Conservation (phyloP, 2,329 filamentous ascomycete species). For the Xylariales sp. region DNA sequence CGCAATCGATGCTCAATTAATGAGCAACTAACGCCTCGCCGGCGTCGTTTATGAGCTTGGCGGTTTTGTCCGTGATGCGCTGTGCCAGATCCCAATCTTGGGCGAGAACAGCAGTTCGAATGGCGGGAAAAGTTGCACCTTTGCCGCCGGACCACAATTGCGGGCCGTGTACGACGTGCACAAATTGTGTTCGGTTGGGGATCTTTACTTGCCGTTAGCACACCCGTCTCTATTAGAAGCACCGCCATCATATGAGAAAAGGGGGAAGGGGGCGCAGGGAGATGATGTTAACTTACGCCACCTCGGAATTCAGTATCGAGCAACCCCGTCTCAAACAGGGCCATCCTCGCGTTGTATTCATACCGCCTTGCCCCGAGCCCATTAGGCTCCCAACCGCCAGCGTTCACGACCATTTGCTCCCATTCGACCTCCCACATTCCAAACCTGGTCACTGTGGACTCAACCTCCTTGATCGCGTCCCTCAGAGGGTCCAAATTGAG, state of each 20-base stretch:
- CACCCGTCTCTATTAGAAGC: neutral
- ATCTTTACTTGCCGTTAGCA: constrained; percentile 45
- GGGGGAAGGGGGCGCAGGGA: neutral
- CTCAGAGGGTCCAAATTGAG: constrained; percentile 56
- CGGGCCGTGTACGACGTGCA: constrained; percentile 86
- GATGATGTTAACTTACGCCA: constrained; percentile 62
- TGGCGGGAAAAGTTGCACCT: constrained; percentile 72
- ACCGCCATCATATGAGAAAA: too few relatives aligned
- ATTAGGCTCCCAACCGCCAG: constrained; percentile 72
- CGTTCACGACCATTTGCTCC: constrained; percentile 66
- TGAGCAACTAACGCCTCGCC: constrained; percentile 31
- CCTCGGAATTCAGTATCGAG: constrained; percentile 69
- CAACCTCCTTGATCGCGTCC: constrained; percentile 59
- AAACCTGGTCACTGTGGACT: constrained; percentile 59
- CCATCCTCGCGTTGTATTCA: constrained; percentile 75
- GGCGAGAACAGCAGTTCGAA: constrained; percentile 72
- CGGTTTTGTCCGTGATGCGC: constrained; percentile 66
- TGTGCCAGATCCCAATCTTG: constrained; percentile 68
- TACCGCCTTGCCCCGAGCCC: constrained; percentile 63
- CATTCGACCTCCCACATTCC: constrained; percentile 73
- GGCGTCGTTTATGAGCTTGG: constrained; percentile 61
- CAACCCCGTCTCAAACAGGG: constrained; percentile 75
- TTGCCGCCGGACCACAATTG: constrained; percentile 69
- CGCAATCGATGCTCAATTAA: neutral
- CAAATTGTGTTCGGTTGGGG: constrained; percentile 86